phyloP scores from a whole-genome alignment of 345 rosid species.

The Combretum micranthum region DNA sequence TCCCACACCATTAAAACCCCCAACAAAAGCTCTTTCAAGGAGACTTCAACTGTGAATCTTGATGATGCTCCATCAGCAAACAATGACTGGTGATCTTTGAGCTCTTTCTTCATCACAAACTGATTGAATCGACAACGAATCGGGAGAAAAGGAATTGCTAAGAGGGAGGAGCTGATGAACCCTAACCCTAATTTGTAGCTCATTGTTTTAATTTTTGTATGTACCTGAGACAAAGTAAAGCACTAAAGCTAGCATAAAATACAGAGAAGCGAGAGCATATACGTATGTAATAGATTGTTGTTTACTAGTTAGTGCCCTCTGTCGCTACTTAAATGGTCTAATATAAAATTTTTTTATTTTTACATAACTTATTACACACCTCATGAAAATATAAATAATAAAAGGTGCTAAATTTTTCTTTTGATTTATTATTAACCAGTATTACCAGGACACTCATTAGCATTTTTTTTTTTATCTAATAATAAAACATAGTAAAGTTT shows the following conservation, averaged over 20 bases:
- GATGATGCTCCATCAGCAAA: slow-evolving; percentile 86
- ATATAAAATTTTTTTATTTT: too few relatives aligned
- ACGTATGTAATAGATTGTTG: too few relatives aligned
- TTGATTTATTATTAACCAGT: too few relatives aligned
- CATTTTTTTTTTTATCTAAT: too few relatives aligned
- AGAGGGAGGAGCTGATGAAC: slow-evolving; percentile 12
- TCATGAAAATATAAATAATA: too few relatives aligned
- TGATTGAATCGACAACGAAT: slow-evolving; percentile 3
- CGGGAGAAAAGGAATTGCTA: slow-evolving; percentile 11
- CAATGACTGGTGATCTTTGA: slow-evolving; percentile 50
- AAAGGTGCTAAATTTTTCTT: too few relatives aligned
- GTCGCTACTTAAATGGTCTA: too few relatives aligned
- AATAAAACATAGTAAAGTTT: too few relatives aligned
- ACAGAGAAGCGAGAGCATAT: not conserved
- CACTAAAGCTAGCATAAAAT: not conserved
- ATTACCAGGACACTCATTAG: too few relatives aligned
- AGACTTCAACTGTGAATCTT: slow-evolving; percentile 58
- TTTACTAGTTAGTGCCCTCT: too few relatives aligned
- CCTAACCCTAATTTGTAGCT: slow-evolving; percentile 24
- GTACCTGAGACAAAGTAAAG: slow-evolving; percentile 4
- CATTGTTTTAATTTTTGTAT: not conserved
- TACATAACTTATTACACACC: too few relatives aligned
- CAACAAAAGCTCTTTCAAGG: too few relatives aligned
- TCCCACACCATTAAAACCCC: not conserved
- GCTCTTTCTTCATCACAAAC: slow-evolving; percentile 5